phyloP scores from a whole-genome alignment of 257 asterid species.

The Solanum virginianum region DNA sequence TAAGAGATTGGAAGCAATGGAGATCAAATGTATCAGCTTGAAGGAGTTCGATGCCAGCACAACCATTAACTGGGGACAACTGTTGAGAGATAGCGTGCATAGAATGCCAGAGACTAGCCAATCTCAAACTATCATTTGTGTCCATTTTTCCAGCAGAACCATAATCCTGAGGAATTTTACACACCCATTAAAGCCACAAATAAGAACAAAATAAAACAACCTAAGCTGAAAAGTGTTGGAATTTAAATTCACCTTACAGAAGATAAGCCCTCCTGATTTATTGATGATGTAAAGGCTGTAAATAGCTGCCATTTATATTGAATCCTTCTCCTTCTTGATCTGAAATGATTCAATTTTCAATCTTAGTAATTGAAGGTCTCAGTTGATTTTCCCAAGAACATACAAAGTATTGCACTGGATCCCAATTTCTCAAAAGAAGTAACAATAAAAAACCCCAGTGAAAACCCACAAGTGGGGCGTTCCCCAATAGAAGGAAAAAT shows the following conservation, averaged over 20 bases:
- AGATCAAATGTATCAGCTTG: constrained; percentile 93
- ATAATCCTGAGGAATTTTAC: constrained; percentile 38
- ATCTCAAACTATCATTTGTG: constrained; percentile 85
- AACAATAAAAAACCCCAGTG: neutral
- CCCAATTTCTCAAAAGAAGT: neutral
- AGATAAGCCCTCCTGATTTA: constrained; percentile 95
- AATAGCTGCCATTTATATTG: constrained; percentile 61
- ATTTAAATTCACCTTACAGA: constrained; percentile 42
- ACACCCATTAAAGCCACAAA: neutral
- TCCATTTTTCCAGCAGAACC: constrained; percentile 93
- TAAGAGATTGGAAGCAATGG: constrained; percentile 89
- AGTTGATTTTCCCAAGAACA: neutral
- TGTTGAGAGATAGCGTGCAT: constrained; percentile 99
- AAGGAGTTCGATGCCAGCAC: constrained; percentile 84
- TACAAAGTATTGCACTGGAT: neutral
- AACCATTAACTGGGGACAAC: constrained; percentile 79
- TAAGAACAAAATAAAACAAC: neutral
- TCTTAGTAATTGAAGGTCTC: neutral
- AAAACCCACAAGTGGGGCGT: neutral
- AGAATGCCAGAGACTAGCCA: constrained; percentile 98
- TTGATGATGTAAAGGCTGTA: constrained; percentile 86
- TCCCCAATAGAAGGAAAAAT: neutral
- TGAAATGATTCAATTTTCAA: neutral
- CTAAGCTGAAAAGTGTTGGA: neutral
- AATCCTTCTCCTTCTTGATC: neutral